Evolutionary conservation across 805 yeast species (phyloP).

Genomic region (Candida suzukii): DNA sequence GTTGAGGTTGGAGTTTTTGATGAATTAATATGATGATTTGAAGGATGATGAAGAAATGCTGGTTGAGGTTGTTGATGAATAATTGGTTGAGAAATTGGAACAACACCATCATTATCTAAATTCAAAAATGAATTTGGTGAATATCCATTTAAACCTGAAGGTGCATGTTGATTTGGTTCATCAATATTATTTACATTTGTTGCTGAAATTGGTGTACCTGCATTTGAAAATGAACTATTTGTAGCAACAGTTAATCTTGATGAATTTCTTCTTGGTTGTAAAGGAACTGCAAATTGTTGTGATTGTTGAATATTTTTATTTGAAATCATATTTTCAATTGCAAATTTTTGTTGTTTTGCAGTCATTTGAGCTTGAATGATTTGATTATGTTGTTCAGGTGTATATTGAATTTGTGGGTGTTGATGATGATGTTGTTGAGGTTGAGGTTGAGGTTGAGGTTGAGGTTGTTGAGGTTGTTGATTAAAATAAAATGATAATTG

Average conservation of each 20-base stretch:
- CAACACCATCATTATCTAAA: too few species aligned
- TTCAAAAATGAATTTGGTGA: neutral
- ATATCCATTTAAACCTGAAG: neutral
- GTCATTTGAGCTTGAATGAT: neutral
- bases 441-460: neutral
- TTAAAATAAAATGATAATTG: slow-evolving; percentile 13
- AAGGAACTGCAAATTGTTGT: slow-evolving; percentile 1
- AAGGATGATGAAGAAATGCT: too few species aligned
- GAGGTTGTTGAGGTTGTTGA: slow-evolving; percentile 1
- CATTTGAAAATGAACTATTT: neutral
- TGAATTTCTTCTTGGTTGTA: neutral
- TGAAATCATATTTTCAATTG: neutral
- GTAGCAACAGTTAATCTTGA: neutral
- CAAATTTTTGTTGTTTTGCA: neutral
- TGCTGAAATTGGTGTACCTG: neutral
- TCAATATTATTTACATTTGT: neutral
- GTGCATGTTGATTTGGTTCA: neutral
- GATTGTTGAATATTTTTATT: slow-evolving; percentile 4
- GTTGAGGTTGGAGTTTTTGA: too few species aligned
- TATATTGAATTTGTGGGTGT: neutral
- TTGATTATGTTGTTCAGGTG: neutral
- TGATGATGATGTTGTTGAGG: neutral
- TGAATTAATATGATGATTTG: too few species aligned
- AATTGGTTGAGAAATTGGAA: too few species aligned
- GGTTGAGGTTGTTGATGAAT: too few species aligned